These are phyloP conservation scores for Caryopteris hybrid DNA, from an alignment of 305 asterid genomes.

Conservation along the genomic window DNA sequence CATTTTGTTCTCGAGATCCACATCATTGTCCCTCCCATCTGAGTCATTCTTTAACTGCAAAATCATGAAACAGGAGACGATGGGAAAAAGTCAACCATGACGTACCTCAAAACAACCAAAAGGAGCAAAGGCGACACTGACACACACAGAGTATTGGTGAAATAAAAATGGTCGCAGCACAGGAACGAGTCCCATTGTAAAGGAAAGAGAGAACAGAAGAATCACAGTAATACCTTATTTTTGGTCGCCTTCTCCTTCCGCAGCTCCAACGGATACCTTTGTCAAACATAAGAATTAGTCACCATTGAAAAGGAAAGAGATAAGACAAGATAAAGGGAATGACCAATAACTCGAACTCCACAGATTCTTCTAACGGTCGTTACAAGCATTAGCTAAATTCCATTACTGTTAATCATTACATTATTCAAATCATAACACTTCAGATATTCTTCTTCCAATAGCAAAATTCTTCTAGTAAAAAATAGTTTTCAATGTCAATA, in stretches of 20 bases:
- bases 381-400: not conserved
- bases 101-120: conserved; percentile 5
- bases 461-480: not conserved
- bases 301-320: conserved; percentile 13
- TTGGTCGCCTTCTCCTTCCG: conserved; percentile 87
- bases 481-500: not conserved
- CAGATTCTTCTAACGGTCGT: not conserved
- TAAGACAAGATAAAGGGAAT: not conserved
- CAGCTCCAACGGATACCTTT: conserved; percentile 94
- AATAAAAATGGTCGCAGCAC: too few species aligned
- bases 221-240: conserved; percentile 53
- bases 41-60: conserved; percentile 63
- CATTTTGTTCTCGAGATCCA: conserved; percentile 34
- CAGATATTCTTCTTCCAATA: not conserved
- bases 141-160: too few species aligned
- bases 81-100: not conserved
- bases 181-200: too few species aligned
- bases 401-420: not conserved
- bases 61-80: conserved; percentile 21
- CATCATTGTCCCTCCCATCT: conserved; percentile 31
- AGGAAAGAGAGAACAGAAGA: too few species aligned
- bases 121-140: too few species aligned
- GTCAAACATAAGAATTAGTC: conserved; percentile 23
- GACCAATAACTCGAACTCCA: not conserved
- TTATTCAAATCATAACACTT: not conserved